phyloP scores from a whole-genome alignment of 1,284 basidiomycete species.

The Puccinia novopanici region DNA sequence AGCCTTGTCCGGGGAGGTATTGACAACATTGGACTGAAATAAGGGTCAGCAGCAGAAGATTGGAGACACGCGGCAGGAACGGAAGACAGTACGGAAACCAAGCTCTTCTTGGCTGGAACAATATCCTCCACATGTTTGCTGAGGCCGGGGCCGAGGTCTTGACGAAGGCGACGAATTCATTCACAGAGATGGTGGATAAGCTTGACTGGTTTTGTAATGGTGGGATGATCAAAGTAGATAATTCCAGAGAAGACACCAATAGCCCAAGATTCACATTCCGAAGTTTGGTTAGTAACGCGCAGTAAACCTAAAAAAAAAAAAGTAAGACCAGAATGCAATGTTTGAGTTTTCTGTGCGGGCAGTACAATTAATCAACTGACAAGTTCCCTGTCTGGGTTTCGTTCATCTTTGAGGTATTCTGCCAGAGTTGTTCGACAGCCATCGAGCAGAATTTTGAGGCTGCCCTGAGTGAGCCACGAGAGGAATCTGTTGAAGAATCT shows the following conservation, averaged over 20 bases:
- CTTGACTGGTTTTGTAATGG: slow-evolving; percentile 17
- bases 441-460: slow-evolving; percentile 26
- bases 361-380: slow-evolving; percentile 3
- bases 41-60: not conserved
- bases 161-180: not conserved
- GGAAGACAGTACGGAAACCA: slow-evolving; percentile 2
- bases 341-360: not conserved
- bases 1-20: not conserved
- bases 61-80: too few species aligned
- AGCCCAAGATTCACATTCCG: not conserved
- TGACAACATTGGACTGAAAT: not conserved
- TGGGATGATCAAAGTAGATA: slow-evolving; percentile 1
- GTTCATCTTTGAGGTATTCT: not conserved
- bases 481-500: slow-evolving; percentile 13
- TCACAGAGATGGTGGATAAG: not conserved
- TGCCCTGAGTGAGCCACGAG: slow-evolving; percentile 5
- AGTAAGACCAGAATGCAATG: not conserved
- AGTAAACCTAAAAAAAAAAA: slow-evolving; percentile 21
- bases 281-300: slow-evolving; percentile 19
- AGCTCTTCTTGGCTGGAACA: not conserved
- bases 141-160: not conserved
- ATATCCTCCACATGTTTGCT: not conserved
- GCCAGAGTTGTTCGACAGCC: slow-evolving; percentile 12
- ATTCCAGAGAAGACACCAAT: not conserved
- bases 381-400: slow-evolving; percentile 11